Percentiles rank a stretch among this genome's conserved stretches.
Evolutionary conservation across 768 basidiomycete genomes (phyloP).

Genomic region (Boletus pseudo-olivaceus): DNA sequence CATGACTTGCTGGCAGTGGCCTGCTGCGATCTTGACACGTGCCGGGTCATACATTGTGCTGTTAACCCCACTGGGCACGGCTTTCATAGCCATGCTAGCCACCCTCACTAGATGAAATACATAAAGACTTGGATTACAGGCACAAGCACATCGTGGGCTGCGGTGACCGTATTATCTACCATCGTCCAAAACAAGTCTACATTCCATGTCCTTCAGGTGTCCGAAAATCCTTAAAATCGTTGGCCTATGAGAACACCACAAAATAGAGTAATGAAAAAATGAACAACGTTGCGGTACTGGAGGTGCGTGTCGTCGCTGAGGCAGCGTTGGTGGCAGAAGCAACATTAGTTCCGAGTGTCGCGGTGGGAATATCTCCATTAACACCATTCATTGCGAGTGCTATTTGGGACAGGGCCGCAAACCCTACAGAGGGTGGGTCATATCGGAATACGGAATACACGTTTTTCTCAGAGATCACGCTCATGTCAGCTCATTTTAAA

Average conservation of each 20-base stretch:
- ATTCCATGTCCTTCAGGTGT: neutral
- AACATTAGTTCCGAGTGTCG: constrained; percentile 19
- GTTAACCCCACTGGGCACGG: no score
- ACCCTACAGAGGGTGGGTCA: constrained; percentile 47
- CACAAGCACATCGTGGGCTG: no score
- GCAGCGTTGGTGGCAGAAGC: constrained; percentile 18
- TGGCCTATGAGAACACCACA: constrained; percentile 1
- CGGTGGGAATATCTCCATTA: constrained; percentile 18
- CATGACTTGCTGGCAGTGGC: no score
- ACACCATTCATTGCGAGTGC: constrained; percentile 26
- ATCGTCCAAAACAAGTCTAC: neutral
- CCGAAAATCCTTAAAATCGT: neutral
- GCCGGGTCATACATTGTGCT: no score
- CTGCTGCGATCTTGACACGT: no score
- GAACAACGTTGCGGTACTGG: neutral
- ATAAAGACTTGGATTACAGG: neutral
- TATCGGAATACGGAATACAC: constrained; percentile 53
- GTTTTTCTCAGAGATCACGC: constrained; percentile 40
- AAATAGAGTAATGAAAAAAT: constrained; percentile 10
- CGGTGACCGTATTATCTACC: neutral
- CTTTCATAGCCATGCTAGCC: neutral
- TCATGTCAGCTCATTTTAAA: neutral
- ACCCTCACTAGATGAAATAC: neutral
- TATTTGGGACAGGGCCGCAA: constrained; percentile 40
- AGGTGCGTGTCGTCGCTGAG: neutral